phyloP scores from a whole-genome alignment of 805 yeast species.

The Yarrowia hollandica region DNA sequence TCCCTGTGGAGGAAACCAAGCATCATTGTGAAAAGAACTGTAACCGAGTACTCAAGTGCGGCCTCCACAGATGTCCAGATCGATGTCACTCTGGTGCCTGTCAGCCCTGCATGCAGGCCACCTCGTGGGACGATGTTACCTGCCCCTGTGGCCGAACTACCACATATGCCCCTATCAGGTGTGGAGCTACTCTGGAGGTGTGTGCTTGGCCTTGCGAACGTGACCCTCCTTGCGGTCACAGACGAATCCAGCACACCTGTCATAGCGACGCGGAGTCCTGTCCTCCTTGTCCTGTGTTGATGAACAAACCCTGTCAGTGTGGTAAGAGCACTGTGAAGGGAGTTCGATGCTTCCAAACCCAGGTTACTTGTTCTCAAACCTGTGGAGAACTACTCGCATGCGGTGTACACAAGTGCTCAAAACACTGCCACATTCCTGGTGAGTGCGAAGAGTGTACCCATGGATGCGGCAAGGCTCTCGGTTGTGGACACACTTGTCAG shows the following conservation, averaged over 20 bases:
- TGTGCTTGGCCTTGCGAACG: slow-evolving; percentile 69
- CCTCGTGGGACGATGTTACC: slow-evolving; percentile 66
- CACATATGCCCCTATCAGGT: slow-evolving; percentile 77
- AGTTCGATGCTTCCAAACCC: slow-evolving; percentile 66
- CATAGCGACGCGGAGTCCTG: slow-evolving; percentile 66
- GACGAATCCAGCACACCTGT: slow-evolving; percentile 65
- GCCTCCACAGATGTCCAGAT: slow-evolving; percentile 64
- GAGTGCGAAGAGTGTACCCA: slow-evolving; percentile 64
- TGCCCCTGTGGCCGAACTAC: slow-evolving; percentile 82
- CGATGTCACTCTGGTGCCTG: slow-evolving; percentile 81
- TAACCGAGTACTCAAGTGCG: slow-evolving; percentile 62
- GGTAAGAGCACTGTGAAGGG: slow-evolving; percentile 57
- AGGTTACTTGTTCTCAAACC: slow-evolving; percentile 65
- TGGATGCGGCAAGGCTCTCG: slow-evolving; percentile 53
- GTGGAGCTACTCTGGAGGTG: slow-evolving; percentile 68
- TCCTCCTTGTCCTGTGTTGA: slow-evolving; percentile 72
- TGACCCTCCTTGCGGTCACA: slow-evolving; percentile 65
- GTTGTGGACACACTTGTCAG: slow-evolving; percentile 71
- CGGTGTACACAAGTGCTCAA: slow-evolving; percentile 55
- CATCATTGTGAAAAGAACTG: slow-evolving; percentile 75
- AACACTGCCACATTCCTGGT: slow-evolving; percentile 58
- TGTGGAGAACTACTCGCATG: slow-evolving; percentile 55
- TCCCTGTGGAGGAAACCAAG: slow-evolving; percentile 59
- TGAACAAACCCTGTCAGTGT: slow-evolving; percentile 61
- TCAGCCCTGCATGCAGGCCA: slow-evolving; percentile 74